Evolutionary conservation across 2,329 filamentous ascomycete genomes (phyloP), one percentile per base, ranked within the genome.

Genomic region (Coniochaeta sp.): DNA sequence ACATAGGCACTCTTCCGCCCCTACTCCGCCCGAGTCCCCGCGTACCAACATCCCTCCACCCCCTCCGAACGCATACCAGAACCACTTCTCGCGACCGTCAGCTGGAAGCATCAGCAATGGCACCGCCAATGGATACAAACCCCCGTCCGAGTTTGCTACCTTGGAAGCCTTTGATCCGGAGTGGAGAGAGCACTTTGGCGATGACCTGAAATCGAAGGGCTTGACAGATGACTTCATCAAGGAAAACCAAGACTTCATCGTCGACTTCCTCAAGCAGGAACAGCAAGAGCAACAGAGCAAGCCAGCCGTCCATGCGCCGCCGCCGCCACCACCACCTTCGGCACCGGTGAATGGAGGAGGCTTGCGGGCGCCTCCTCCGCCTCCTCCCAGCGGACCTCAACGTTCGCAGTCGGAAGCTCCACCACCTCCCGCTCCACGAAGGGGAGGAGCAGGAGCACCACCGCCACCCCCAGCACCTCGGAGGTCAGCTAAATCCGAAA

Each of bases 171-270:
- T 85, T 58, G 82, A 86, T 62, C 79, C 81, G 1, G 67, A 77
- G 54, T 86, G 82, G 82, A 75, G 82, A 55, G 80, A 83, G 58
- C 79, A 82, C 57, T 85, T 84, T 68, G 82, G 82, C 30, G 79
- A 83, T 56, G 82, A 85, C 58, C 68, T 86, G 51, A 79, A 74
- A 52, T 70, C 78, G 45, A 83, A 83, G 68, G 82, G 82, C 14
- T 71, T 85, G 55, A 83, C 78, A 6, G 82, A 85, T 58, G 82
- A 85, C 57, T 81, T 85, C 56, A 86, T 86, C 61, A 78, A 77
- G 57, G 81, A 84, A 32, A 85, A 86, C 60, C 82, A 86, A 60
- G 81, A 85, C 59, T 86, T 86, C 57, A 86, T 86, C 61, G 76
- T 85, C 57, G 76, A 82, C 33, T 86, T 85, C 59, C 67, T 86